phyloP scores from a whole-genome alignment of 2,329 filamentous ascomycete genomes.

The Colletotrichum eremochloae region DNA sequence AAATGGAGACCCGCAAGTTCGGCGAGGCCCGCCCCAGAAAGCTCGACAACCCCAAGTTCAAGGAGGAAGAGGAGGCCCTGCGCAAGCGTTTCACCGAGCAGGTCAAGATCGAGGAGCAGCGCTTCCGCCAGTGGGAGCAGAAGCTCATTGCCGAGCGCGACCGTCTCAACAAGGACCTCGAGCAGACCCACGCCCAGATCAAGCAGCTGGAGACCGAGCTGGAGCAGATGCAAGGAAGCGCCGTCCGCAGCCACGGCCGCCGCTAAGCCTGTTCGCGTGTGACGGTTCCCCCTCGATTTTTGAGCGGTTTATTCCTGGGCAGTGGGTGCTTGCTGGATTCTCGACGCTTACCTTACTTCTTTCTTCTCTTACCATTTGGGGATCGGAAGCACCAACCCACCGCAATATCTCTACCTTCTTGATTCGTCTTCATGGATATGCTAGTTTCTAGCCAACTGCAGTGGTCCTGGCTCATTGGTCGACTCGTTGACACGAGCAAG shows the following conservation, averaged over 20 bases:
- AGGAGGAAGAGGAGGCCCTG: slow-evolving; percentile 98
- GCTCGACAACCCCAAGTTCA: slow-evolving; percentile 99
- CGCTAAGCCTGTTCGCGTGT: slow-evolving; percentile 68
- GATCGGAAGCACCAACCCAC: slow-evolving; percentile 25
- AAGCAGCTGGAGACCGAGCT: slow-evolving; percentile 93
- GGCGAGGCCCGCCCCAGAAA: slow-evolving; percentile 97
- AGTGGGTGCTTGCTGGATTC: slow-evolving; percentile 44
- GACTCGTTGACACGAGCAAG: slow-evolving; percentile 5
- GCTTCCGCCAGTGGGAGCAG: slow-evolving; percentile 99
- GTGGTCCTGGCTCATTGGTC: slow-evolving; percentile 6
- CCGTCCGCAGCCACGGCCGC: slow-evolving; percentile 91
- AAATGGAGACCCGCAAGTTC: slow-evolving; percentile 99
- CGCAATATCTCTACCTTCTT: slow-evolving; percentile 18
- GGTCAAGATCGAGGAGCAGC: slow-evolving; percentile 99
- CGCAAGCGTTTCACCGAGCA: slow-evolving; percentile 99
- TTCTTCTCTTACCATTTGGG: slow-evolving; percentile 30
- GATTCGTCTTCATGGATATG: slow-evolving; percentile 32
- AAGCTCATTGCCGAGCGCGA: slow-evolving; percentile 99
- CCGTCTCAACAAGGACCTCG: slow-evolving; percentile 99
- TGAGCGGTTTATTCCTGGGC: slow-evolving; percentile 44
- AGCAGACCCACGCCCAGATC: slow-evolving; percentile 95
- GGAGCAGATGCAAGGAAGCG: slow-evolving; percentile 90
- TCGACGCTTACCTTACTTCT: slow-evolving; percentile 44
- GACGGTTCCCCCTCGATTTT: slow-evolving; percentile 26
- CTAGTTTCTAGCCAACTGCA: slow-evolving; percentile 21